Conservation (phyloP, 768 basidiomycete genomes). For the Podaxis sp. region DNA sequence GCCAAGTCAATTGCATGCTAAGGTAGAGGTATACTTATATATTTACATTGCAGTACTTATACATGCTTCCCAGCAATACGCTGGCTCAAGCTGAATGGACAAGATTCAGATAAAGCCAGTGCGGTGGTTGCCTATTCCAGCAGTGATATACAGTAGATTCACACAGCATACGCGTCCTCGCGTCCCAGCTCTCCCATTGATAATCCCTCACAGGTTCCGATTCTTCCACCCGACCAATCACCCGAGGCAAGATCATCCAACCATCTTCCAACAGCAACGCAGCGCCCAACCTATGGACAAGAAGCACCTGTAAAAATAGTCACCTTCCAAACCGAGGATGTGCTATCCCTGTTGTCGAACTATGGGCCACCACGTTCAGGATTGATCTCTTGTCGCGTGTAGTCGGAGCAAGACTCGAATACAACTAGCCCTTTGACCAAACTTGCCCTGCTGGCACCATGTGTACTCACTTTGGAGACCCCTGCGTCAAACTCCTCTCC, state of each 20-base stretch:
- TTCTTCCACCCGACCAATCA: neutral
- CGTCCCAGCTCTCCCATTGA: neutral
- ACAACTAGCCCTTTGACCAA: neutral
- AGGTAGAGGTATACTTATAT: too few relatives aligned
- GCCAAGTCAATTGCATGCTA: too few relatives aligned
- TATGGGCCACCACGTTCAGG: neutral
- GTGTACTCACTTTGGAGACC: neutral
- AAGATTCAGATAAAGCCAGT: too few relatives aligned
- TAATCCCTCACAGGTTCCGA: neutral
- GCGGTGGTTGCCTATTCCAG: neutral
- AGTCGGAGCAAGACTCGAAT: neutral
- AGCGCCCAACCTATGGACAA: neutral
- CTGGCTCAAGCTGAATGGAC: neutral
- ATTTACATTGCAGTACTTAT: too few relatives aligned
- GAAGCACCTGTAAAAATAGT: neutral
- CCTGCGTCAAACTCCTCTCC: neutral
- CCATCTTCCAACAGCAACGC: neutral
- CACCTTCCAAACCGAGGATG: neutral
- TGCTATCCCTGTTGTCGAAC: neutral
- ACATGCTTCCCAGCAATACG: neutral
- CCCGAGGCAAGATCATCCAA: neutral
- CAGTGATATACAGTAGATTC: neutral
- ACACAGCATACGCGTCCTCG: neutral
- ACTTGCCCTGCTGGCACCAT: neutral
- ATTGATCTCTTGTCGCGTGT: neutral